These are phyloP conservation scores for Metschnikowia kofuensis DNA, from an alignment of 805 yeast species.

Conservation along the genomic window DNA sequence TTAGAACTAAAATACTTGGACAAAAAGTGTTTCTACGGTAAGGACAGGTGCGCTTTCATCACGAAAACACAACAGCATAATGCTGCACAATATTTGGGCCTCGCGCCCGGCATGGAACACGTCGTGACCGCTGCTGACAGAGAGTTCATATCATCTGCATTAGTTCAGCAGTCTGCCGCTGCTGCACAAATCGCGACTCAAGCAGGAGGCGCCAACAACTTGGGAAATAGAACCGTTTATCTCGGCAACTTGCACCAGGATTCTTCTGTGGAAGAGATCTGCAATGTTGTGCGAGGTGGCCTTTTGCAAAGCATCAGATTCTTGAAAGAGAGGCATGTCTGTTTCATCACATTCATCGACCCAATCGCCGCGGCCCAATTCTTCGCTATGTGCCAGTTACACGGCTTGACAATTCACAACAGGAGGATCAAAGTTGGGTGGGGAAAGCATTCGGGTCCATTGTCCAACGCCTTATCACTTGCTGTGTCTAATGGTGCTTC, in stretches of 20 bases:
- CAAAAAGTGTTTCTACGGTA: conserved; percentile 84
- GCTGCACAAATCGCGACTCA: conserved; percentile 96
- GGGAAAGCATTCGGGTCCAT: conserved; percentile 96
- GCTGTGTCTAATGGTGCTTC: conserved; percentile 95
- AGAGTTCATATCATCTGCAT: conserved; percentile 64
- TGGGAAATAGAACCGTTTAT: conserved; percentile 92
- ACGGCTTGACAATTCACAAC: conserved; percentile 82
- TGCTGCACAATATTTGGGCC: conserved; percentile 91
- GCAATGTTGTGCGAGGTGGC: conserved; percentile 96
- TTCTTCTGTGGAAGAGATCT: conserved; percentile 85
- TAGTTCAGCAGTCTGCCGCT: conserved; percentile 92
- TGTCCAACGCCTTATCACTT: conserved; percentile 78
- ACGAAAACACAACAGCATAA: conserved; percentile 95
- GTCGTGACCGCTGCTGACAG: conserved; percentile 67
- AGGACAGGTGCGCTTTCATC: conserved; percentile 91
- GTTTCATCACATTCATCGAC: conserved; percentile 93
- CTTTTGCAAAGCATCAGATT: conserved; percentile 79
- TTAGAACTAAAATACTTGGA: conserved; percentile 64
- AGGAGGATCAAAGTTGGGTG: conserved; percentile 90
- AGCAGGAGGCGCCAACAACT: conserved; percentile 88
- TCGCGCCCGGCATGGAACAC: conserved; percentile 86
- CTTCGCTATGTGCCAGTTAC: conserved; percentile 88
- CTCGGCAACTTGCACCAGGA: conserved; percentile 88
- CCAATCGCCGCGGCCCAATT: conserved; percentile 98
- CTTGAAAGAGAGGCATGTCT: conserved; percentile 81